phyloP scores from a whole-genome alignment of 2,329 filamentous ascomycete species.

The Sporothrix sp. region DNA sequence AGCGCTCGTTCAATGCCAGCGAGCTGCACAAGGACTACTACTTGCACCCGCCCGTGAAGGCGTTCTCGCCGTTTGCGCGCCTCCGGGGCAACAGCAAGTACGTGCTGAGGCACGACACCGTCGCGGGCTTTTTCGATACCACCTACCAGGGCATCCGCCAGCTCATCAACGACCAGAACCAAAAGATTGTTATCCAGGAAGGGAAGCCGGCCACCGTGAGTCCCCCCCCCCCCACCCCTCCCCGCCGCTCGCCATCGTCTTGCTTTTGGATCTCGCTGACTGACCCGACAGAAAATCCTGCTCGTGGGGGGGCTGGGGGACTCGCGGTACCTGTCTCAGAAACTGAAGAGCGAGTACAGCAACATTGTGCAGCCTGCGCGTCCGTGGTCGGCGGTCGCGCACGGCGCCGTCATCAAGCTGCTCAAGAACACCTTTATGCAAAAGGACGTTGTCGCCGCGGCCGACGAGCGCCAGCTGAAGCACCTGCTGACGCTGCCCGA shows the following conservation, averaged over 20 bases:
- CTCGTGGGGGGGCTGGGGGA: conserved; percentile 41
- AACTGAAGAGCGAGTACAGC: conserved; percentile 27
- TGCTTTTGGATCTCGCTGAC: conserved; percentile 8
- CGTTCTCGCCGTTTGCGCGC: not conserved
- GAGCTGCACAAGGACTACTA: not conserved
- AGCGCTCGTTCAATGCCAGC: conserved; percentile 28
- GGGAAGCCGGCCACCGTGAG: conserved; percentile 3
- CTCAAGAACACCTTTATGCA: conserved; percentile 8
- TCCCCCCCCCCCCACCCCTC: not conserved
- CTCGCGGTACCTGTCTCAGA: conserved; percentile 33
- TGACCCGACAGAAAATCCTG: conserved; percentile 37
- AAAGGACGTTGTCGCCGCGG: not conserved
- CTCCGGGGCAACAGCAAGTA: not conserved
- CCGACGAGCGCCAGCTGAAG: conserved; percentile 1
- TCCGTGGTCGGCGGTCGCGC: conserved; percentile 41
- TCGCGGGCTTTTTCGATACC: conserved; percentile 29
- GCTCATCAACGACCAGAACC: conserved; percentile 23
- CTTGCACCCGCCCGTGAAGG: not conserved
- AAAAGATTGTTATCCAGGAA: conserved; percentile 1
- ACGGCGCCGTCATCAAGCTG: conserved; percentile 39
- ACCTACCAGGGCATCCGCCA: conserved; percentile 33
- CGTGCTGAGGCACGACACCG: conserved; percentile 21
- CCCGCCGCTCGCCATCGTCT: not conserved
- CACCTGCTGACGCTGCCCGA: conserved; percentile 2
- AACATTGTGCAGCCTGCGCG: conserved; percentile 39